Conservation (phyloP, 2,329 filamentous ascomycete genomes). For the Calonectria pauciramosa region DNA sequence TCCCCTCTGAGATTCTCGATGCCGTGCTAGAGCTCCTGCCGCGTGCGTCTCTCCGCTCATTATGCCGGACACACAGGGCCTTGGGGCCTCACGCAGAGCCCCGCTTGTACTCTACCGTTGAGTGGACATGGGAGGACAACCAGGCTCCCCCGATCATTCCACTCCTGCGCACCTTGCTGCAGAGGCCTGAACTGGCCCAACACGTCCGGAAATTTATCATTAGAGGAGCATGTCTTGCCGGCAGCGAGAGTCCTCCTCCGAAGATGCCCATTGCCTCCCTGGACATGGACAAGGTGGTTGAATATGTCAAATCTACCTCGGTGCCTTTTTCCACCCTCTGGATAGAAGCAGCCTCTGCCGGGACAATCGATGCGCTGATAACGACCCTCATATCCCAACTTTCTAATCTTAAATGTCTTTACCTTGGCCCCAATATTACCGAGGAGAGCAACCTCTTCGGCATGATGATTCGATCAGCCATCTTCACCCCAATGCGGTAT, state of each 20-base stretch:
- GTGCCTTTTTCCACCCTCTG: not conserved
- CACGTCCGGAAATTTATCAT: not conserved
- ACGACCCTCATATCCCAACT: not conserved
- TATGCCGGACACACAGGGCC: not conserved
- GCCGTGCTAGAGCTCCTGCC: not conserved
- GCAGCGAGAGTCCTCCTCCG: not conserved
- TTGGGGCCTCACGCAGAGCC: not conserved
- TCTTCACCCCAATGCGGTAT: not conserved
- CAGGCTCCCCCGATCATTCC: not conserved
- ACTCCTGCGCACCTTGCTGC: not conserved
- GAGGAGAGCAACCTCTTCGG: not conserved
- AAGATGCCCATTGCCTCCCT: not conserved
- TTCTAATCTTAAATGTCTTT: not conserved
- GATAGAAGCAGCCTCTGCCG: not conserved
- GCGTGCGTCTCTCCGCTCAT: not conserved
- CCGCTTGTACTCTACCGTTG: not conserved
- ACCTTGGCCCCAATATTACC: not conserved
- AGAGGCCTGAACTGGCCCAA: not conserved
- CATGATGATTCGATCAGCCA: not conserved
- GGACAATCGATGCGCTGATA: not conserved
- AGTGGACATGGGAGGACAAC: not conserved
- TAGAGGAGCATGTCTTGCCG: not conserved
- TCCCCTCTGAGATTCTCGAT: not conserved
- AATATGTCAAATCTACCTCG: not conserved
- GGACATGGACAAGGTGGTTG: not conserved